Evolutionary conservation across 352 stramenopile genomes (phyloP).

Genomic region (Pythium scleroteichum): DNA sequence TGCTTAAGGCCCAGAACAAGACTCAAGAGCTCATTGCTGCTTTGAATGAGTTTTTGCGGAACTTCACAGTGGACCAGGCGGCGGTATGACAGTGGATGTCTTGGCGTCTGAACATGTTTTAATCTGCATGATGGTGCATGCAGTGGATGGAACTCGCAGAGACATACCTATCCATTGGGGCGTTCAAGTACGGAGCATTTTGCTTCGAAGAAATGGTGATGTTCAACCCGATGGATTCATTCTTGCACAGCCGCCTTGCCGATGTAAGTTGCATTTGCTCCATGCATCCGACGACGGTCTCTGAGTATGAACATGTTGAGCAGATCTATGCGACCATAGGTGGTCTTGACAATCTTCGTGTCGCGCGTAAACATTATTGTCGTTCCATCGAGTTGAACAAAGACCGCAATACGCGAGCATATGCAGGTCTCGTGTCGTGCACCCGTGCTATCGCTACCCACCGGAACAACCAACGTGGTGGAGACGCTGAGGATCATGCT

Average conservation of each 20-base stretch:
- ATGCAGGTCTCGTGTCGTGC: constrained; percentile 35
- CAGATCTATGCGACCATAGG: constrained; percentile 43
- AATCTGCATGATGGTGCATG: not conserved
- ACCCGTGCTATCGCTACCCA: constrained; percentile 35
- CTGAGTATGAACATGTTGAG: not conserved
- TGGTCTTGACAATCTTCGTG: constrained; percentile 34
- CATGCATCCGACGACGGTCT: not conserved
- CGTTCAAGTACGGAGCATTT: constrained; percentile 41
- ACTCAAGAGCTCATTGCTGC: constrained; percentile 38
- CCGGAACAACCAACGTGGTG: constrained; percentile 28
- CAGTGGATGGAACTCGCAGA: constrained; percentile 43
- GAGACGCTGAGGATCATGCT: constrained; percentile 35
- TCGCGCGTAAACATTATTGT: constrained; percentile 44
- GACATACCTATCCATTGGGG: constrained; percentile 32
- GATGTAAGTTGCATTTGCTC: constrained; percentile 28
- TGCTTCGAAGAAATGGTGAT: constrained; percentile 52
- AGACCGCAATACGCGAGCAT: constrained; percentile 31
- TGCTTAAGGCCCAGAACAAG: constrained; percentile 42
- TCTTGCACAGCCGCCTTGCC: constrained; percentile 38
- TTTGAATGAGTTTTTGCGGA: constrained; percentile 38
- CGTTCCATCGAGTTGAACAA: constrained; percentile 45
- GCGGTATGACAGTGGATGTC: constrained; percentile 21
- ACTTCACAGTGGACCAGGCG: constrained; percentile 36
- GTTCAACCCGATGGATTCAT: constrained; percentile 43
- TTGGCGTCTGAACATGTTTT: too few species aligned